Base-by-base conservation (phyloP, 768 basidiomycete genomes). In the Hortiboletus flavorubellus region DNA sequence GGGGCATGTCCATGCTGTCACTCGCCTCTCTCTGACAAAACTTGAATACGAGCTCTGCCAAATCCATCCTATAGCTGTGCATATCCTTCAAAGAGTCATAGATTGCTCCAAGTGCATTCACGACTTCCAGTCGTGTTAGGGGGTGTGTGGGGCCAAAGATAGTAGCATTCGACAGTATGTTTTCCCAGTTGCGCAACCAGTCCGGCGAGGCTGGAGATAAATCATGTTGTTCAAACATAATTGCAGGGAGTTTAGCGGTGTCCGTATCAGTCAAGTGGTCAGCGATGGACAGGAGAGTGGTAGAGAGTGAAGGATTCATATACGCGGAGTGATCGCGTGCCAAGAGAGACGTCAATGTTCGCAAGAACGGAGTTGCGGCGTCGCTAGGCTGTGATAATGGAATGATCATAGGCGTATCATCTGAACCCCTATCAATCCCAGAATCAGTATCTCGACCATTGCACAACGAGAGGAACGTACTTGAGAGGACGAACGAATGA, bases 11-110 rank as follows among this genome's bases (percentile, higher is more conserved):
- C 58, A 56, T 39, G 51, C 43, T 35, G 42, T 54, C 69, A 26
- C 64, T 68, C 15, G 64, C 67, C 46, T 73, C 71, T 46, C 63
- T 65, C 56, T 70, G 68, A 68, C 79, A 80, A 59, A 81, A 79
- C 42, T 76, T 73, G 68, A 80, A 77, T 1, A 89, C 78, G 34
- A 89, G 68, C 49, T 81, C 76, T n/a, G 75, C 77, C 15, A 82
- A 66, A 14, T 75, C 72, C 49, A 76, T 75, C 39, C 89, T 77
- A 66, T 91, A 89, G 11, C 73, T 71, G 33, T 77, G 79, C 75
- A 90, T 86, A 58, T 91, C 89, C 63, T 78, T 83, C 38, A 91
- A 78, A 31, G 79, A 80, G 14, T 84, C 80, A 61, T 87, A 88
- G 2, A 84, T 82, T 10, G 66, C 67, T 51, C 82, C 75, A 34